A percentile compares a stretch with the other conserved stretches of the same genome.
These are phyloP conservation scores for Bisporella sp. DNA, from an alignment of 2,329 filamentous ascomycete genomes.

Conservation along the genomic window DNA sequence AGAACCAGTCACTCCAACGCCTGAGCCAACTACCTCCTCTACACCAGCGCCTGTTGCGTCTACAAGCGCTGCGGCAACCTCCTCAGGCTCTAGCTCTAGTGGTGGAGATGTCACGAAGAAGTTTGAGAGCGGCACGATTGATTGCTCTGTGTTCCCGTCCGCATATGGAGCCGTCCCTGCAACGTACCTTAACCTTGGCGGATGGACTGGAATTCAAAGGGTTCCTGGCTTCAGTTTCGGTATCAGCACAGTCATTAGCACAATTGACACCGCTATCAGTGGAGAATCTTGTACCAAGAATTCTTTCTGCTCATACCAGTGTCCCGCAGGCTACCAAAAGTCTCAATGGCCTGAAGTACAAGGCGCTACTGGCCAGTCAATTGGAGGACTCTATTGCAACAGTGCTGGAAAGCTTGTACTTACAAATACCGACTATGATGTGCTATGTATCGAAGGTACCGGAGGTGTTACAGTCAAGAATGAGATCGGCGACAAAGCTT, in stretches of 20 bases:
- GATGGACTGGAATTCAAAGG: conserved; percentile 76
- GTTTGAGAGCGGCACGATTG: conserved; percentile 70
- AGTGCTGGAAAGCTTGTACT: conserved; percentile 64
- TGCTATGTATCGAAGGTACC: conserved; percentile 65
- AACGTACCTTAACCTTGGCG: conserved; percentile 60
- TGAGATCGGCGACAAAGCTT: conserved; percentile 57
- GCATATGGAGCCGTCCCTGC: conserved; percentile 72
- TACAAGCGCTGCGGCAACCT: conserved; percentile 28
- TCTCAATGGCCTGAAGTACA: conserved; percentile 79
- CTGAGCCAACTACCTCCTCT: conserved; percentile 1
- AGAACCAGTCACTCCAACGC: conserved; percentile 11
- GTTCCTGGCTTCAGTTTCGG: conserved; percentile 42
- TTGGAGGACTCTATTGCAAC: conserved; percentile 83
- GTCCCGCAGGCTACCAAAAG: conserved; percentile 88
- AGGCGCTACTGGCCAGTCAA: conserved; percentile 72
- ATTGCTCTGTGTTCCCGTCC: conserved; percentile 69
- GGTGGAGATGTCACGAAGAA: conserved; percentile 50
- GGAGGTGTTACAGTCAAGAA: conserved; percentile 70
- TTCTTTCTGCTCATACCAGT: conserved; percentile 85
- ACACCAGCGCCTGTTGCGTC: not conserved
- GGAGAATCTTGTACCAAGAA: conserved; percentile 55
- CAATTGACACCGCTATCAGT: conserved; percentile 56
- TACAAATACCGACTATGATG: conserved; percentile 60
- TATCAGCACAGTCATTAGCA: conserved; percentile 47
- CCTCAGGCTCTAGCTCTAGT: conserved; percentile 27